Percentiles rank a stretch among this genome's conserved stretches.
Evolutionary conservation across 2,329 filamentous ascomycete species (phyloP).

Genomic region (Exophiala oligosperma): DNA sequence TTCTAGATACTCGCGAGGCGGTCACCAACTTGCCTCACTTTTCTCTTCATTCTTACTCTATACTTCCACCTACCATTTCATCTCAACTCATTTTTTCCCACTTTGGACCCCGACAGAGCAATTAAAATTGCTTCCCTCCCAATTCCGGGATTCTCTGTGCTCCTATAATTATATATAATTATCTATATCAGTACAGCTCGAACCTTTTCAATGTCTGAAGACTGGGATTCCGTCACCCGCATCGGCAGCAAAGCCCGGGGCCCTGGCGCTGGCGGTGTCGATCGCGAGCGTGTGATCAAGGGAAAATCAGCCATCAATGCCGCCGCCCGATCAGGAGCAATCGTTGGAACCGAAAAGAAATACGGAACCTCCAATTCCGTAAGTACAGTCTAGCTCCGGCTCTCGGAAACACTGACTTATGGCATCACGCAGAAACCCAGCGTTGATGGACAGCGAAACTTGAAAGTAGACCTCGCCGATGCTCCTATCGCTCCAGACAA

Average conservation of each 20-base stretch:
- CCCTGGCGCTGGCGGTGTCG: slow-evolving; percentile 57
- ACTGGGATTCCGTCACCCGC: slow-evolving; percentile 89
- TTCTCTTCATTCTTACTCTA: background rate
- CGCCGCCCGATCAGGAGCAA: slow-evolving; percentile 74
- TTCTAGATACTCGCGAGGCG: slow-evolving; percentile 17
- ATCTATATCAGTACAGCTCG: too few species aligned
- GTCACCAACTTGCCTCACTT: background rate
- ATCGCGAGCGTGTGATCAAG: slow-evolving; percentile 85
- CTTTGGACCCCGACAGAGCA: too few species aligned
- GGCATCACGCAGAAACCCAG: slow-evolving; percentile 39
- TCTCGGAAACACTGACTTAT: too few species aligned
- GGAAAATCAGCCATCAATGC: slow-evolving; percentile 85
- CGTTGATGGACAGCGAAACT: slow-evolving; percentile 60
- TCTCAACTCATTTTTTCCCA: too few species aligned
- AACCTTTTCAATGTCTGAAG: slow-evolving; percentile 35
- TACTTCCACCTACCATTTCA: background rate
- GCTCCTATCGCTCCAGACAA: slow-evolving; percentile 98
- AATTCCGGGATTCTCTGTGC: too few species aligned
- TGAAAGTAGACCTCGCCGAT: slow-evolving; percentile 52
- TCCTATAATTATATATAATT: too few species aligned
- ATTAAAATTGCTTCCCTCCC: too few species aligned
- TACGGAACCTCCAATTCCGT: slow-evolving; percentile 74
- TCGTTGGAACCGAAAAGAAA: slow-evolving; percentile 93
- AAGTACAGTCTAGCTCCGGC: slow-evolving; percentile 30
- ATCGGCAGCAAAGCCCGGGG: slow-evolving; percentile 82